Percentiles rank a stretch among this genome's conserved stretches.
phyloP scores from a whole-genome alignment of 2,329 filamentous ascomycete genomes.

The Trichoderma sp. region DNA sequence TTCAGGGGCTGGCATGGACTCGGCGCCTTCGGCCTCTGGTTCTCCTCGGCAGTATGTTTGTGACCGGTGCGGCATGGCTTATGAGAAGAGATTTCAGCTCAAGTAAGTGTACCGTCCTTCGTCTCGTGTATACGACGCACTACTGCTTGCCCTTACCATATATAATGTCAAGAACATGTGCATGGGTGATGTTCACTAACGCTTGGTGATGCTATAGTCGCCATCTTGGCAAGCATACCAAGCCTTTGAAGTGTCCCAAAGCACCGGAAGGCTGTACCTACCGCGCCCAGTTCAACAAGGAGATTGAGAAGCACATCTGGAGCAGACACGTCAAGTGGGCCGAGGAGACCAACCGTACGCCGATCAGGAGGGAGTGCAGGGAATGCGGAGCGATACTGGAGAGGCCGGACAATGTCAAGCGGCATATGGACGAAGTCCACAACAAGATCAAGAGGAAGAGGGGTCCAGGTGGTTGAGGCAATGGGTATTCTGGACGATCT shows the following conservation, averaged over 20 bases:
- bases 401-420: slow-evolving; percentile 14
- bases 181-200: not conserved
- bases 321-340: slow-evolving; percentile 14
- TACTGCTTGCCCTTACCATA: too few species aligned
- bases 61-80: not conserved
- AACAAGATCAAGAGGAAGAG: slow-evolving; percentile 8
- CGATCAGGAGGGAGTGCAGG: slow-evolving; percentile 7
- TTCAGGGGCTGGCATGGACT: not conserved
- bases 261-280: not conserved
- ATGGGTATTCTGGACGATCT: not conserved
- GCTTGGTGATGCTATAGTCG: not conserved
- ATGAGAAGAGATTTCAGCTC: not conserved
- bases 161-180: too few species aligned
- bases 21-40: not conserved
- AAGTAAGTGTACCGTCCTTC: slow-evolving; percentile 7
- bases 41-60: not conserved
- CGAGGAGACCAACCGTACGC: not conserved
- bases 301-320: slow-evolving; percentile 22
- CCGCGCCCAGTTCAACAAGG: not conserved
- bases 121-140: too few species aligned
- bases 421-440: slow-evolving; percentile 23
- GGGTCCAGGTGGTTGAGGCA: slow-evolving; percentile 10
- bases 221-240: slow-evolving; percentile 11
- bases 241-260: slow-evolving; percentile 10
- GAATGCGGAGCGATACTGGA: not conserved